Base-by-base conservation (phyloP, 2,329 filamentous ascomycete genomes). In the Fusarium tupiense region DNA sequence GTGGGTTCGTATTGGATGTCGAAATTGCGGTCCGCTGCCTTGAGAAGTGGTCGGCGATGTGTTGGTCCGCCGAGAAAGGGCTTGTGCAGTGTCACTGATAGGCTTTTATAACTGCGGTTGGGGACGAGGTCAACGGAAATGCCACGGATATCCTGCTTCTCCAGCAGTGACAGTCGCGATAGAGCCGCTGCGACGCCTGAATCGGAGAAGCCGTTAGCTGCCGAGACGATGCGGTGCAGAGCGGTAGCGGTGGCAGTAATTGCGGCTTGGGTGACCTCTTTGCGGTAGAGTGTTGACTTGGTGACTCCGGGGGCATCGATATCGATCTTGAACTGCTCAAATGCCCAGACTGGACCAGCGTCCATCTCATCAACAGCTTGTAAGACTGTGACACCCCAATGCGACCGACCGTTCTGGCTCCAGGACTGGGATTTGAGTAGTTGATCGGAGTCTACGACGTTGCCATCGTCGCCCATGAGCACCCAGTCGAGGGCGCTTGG, bases 321-420 rank as follows among this genome's bases (percentile, higher is more conserved):
- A 22, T 71, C 38, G n/a, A 73, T 37, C 22, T 64, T 50, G 49
- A 73, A 73, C 9, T 73, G 71, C 9, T 73, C 70, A 33, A 73
- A 73, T 6, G 71, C 71, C 71, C 71, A 73, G 3, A 73, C 67
- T 22, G 70, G 70, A 11, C 71, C 71, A 22, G 71, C 71, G 10
- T 73, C 71, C 53, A 73, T 69, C 66, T 73, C 71, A 10, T 63
- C 61, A 24, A 67, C 71, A 12, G 71, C 71, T 38, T 73, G 71
- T 6, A 73, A 43, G n/a, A 73, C 61, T 6, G 70, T 73, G 7
- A 73, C 70, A 19, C 71, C 71, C 71, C 71, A 73, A 38, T 73
- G 61, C n/a, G 71, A 64, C 12, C 71, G 71, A 10, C 71, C 66
- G 9, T 35, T 49, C 46, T 40, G 44, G 17, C 67, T 67, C 71